Evolutionary conservation across 2,329 filamentous ascomycete species (phyloP).

Genomic region (Trichoderma afroharzianum): DNA sequence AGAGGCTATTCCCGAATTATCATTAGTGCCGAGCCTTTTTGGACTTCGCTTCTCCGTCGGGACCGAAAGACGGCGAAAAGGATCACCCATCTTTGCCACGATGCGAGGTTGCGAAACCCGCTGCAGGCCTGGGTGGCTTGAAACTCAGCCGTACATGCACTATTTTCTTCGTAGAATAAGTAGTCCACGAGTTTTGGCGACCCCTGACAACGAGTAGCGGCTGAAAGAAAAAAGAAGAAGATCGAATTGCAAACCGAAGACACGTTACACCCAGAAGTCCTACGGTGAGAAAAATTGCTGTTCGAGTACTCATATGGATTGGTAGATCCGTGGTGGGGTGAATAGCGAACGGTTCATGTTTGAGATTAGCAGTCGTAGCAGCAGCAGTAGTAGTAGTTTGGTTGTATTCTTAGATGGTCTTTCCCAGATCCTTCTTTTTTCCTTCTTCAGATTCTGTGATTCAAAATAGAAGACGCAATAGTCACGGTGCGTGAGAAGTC

Average conservation of each 20-base stretch:
- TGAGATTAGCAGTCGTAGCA: neutral
- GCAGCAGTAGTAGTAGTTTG: neutral
- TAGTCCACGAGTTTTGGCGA: neutral
- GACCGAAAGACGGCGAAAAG: neutral
- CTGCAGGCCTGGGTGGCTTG: neutral
- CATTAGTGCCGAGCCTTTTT: neutral
- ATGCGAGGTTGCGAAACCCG: neutral
- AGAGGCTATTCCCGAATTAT: neutral
- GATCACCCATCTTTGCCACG: neutral
- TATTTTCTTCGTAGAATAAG: neutral
- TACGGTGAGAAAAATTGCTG: neutral
- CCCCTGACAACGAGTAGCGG: neutral
- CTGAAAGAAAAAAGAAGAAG: neutral
- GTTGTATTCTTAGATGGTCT: neutral
- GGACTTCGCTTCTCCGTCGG: constrained; percentile 2
- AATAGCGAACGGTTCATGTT: neutral
- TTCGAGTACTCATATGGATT: neutral
- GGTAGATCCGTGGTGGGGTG: neutral
- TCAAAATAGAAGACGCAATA: neutral
- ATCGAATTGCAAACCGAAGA: neutral
- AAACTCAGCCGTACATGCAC: neutral
- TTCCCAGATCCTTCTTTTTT: neutral
- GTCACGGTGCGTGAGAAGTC: neutral
- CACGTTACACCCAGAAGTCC: constrained; percentile 2
- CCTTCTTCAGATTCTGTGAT: neutral